Evolutionary conservation across 345 rosid species (phyloP).

Genomic region (Bretschneidera sinensis): DNA sequence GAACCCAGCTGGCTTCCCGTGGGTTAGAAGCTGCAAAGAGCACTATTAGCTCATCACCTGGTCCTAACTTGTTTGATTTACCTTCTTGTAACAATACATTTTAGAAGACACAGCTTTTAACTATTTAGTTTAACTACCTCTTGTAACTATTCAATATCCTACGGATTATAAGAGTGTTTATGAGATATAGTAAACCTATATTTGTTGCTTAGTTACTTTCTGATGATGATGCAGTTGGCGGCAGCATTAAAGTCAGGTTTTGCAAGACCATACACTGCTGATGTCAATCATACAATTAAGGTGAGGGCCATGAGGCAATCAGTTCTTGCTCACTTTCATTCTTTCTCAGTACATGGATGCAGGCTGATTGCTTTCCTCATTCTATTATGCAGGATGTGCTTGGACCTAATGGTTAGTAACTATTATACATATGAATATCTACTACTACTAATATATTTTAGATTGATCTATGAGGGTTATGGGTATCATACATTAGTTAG

Average conservation of each 20-base stretch:
- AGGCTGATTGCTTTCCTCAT: slow-evolving; percentile 24
- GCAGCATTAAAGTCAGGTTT: slow-evolving; percentile 14
- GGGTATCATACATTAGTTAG: slow-evolving; percentile 4
- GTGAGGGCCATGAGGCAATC: slow-evolving; percentile 26
- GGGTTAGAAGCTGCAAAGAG: no score
- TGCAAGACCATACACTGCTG: slow-evolving; percentile 20
- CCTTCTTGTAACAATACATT: no score
- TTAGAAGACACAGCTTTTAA: neutral
- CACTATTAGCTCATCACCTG: no score
- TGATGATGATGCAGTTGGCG: slow-evolving; percentile 30
- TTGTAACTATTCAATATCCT: neutral
- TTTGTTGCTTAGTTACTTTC: slow-evolving; percentile 9
- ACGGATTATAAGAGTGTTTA: neutral
- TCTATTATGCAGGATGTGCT: slow-evolving; percentile 41
- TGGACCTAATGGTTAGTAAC: slow-evolving; percentile 50
- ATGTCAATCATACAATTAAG: slow-evolving; percentile 25
- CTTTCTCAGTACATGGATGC: slow-evolving; percentile 7
- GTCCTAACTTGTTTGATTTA: no score
- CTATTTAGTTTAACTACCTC: neutral
- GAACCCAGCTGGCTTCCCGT: no score
- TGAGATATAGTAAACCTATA: neutral
- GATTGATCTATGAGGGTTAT: neutral
- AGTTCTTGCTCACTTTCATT: slow-evolving; percentile 11
- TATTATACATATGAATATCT: slow-evolving; percentile 7
- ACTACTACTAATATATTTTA: neutral